Evolutionary conservation across 2,329 filamentous ascomycete species (phyloP).

Genomic region (Myriangium duriaei): DNA sequence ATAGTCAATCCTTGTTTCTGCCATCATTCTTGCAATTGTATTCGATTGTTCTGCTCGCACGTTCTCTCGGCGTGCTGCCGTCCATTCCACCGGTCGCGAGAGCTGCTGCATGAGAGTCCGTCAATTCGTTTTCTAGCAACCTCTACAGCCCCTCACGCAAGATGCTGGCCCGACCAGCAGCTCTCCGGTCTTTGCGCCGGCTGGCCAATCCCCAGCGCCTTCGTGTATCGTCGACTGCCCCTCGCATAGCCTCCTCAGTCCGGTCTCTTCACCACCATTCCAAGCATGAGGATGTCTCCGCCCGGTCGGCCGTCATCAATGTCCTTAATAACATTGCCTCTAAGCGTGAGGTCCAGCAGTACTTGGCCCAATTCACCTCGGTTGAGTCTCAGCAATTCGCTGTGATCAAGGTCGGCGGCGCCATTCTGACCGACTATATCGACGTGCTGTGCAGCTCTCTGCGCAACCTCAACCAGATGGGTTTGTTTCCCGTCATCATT

Average conservation of each 20-base stretch:
- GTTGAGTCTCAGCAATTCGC: slow-evolving; percentile 95
- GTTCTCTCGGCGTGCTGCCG: neutral
- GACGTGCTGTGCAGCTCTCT: slow-evolving; percentile 82
- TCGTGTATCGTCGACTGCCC: slow-evolving; percentile 2
- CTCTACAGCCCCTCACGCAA: neutral
- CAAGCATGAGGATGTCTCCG: slow-evolving; percentile 42
- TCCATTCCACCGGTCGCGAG: neutral
- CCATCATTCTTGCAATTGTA: neutral
- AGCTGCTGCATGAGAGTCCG: slow-evolving; percentile 5
- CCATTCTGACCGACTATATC: slow-evolving; percentile 87
- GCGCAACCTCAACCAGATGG: slow-evolving; percentile 86
- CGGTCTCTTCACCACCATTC: slow-evolving; percentile 17
- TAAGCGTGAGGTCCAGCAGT: slow-evolving; percentile 92
- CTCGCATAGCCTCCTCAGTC: neutral
- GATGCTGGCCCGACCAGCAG: slow-evolving; percentile 9
- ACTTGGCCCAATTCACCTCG: slow-evolving; percentile 92
- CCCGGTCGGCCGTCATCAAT: slow-evolving; percentile 72
- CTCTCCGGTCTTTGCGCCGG: slow-evolving; percentile 8
- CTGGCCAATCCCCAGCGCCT: slow-evolving; percentile 6
- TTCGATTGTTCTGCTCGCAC: neutral
- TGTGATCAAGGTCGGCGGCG: slow-evolving; percentile 95
- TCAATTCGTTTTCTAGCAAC: neutral
- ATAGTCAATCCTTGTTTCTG: neutral
- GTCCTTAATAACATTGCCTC: slow-evolving; percentile 91
- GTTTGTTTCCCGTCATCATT: slow-evolving; percentile 87